Evolutionary conservation across 441 rosid genomes (phyloP), one percentile per base, ranked within the genome.

Genomic region (Lepidium campestre): DNA sequence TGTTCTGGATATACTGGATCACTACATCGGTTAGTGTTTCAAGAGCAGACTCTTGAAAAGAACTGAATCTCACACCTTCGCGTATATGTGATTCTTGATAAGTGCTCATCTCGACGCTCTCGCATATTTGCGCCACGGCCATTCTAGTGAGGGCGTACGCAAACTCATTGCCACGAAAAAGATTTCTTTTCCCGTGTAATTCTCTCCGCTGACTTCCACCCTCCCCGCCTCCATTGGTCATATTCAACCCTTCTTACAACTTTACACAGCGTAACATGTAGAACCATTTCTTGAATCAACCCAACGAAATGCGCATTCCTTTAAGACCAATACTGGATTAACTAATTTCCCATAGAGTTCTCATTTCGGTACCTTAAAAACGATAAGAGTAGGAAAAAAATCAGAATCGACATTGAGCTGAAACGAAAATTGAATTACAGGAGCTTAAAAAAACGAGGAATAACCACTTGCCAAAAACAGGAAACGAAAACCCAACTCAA

Each of bases 211-310:
- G 74, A 72, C 79, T 81, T 76, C 80, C 85, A 76, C 81, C 87
- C 85, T 87, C 86, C 81, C 85, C 79, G 44, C 86, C 91, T 77
- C 97, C 96, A 93, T 89, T 78, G 82, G 77, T 93, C 99, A 93
- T 93, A 75, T 89, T 93, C 95, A 79, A 83, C 77, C 78, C 76
- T 76, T 79, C 79, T 80, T 79, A 85, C 86, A 89, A 83, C 84
- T 86, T 84, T 71, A 62, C 72, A 69, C 45, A 71, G 57, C 53
- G 65, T 64, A 45, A 75, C 70, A 74, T 49, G 66, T 68, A 74
- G 66, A 68, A 74, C 77, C 77, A 74, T 74, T 27, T 68, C 77
- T 74, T 62, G 70, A 48, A 55, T 68, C 70, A 55, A 62, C 69
- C 41, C 70, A 68, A 56, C 60, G 25, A 55, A 62, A 74, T 0